Evolutionary conservation across 2,329 filamentous ascomycete species (phyloP).

Genomic region (Parascedosporium putredinis): DNA sequence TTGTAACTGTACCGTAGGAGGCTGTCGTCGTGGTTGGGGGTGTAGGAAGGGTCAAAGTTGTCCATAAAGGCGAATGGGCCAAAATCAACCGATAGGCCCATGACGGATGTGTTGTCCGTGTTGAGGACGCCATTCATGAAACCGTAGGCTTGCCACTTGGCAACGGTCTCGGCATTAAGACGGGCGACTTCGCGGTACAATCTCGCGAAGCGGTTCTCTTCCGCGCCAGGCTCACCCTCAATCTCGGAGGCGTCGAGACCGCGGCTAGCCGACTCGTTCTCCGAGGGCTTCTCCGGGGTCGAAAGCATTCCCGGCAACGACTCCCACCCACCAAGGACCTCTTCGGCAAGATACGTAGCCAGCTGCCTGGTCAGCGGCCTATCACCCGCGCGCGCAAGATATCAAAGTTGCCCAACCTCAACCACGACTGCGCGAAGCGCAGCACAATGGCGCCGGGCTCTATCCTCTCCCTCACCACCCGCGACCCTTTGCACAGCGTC

Average conservation of each 20-base stretch:
- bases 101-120: constrained; percentile 92
- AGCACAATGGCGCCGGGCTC: constrained; percentile 91
- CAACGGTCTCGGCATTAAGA: constrained; percentile 78
- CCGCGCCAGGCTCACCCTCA: constrained; percentile 56
- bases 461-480: constrained; percentile 65
- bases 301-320: constrained; percentile 56
- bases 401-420: constrained; percentile 93
- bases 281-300: constrained; percentile 38
- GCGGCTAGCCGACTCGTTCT: constrained; percentile 29
- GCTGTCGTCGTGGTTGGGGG: constrained; percentile 91
- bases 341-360: constrained; percentile 74
- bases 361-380: constrained; percentile 61
- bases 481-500: constrained; percentile 61
- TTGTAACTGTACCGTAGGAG: constrained; percentile 81
- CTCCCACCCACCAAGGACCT: constrained; percentile 83
- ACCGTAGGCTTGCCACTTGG: constrained; percentile 94
- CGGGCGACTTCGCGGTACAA: constrained; percentile 81
- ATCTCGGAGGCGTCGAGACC: constrained; percentile 46
- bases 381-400: constrained; percentile 77
- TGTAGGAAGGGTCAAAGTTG: constrained; percentile 89
- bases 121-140: constrained; percentile 99
- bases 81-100: constrained; percentile 84
- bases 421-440: constrained; percentile 83
- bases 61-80: constrained; percentile 97
- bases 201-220: constrained; percentile 78